phyloP scores from a whole-genome alignment of 768 basidiomycete genomes.

The Hebeloma cylindrosporum region DNA sequence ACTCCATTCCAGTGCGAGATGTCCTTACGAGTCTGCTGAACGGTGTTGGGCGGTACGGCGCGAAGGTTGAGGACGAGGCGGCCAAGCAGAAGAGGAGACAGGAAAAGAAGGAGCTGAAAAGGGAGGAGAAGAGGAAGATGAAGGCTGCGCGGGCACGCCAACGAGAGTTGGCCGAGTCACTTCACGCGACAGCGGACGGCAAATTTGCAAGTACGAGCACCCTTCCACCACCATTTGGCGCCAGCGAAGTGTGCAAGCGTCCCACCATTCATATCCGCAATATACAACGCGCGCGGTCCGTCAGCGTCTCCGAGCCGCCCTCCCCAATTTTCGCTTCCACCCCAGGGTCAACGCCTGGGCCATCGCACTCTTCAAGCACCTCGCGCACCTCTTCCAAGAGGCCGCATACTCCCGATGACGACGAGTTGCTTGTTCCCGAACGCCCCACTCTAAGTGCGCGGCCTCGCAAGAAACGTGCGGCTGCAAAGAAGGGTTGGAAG shows the following conservation, averaged over 20 bases:
- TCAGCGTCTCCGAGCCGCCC: constrained; percentile 68
- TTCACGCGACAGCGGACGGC: constrained; percentile 29
- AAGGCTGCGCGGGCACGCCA: constrained; percentile 36
- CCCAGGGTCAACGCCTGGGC: constrained; percentile 72
- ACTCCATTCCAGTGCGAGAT: constrained; percentile 65
- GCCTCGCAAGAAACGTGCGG: constrained; percentile 58
- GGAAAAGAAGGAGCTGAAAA: constrained; percentile 53
- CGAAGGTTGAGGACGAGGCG: constrained; percentile 62
- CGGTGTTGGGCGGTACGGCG: constrained; percentile 66
- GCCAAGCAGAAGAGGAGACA: constrained; percentile 52
- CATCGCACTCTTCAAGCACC: constrained; percentile 69
- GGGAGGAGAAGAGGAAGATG: constrained; percentile 43
- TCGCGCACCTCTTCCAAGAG: constrained; percentile 81
- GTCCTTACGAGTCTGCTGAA: constrained; percentile 79
- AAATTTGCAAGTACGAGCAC: constrained; percentile 29
- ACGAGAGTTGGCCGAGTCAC: constrained; percentile 29
- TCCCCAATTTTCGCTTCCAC: constrained; percentile 50
- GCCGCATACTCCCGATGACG: constrained; percentile 71
- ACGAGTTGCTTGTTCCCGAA: constrained; percentile 36
- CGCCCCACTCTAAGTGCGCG: constrained; percentile 25
- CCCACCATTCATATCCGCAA: constrained; percentile 74
- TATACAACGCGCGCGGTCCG: constrained; percentile 68
- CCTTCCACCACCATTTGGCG: constrained; percentile 24
- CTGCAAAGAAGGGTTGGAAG: constrained; percentile 84
- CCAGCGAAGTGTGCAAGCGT: constrained; percentile 50